phyloP scores from a whole-genome alignment of 2,329 filamentous ascomycete genomes.

The Monilinia laxa region DNA sequence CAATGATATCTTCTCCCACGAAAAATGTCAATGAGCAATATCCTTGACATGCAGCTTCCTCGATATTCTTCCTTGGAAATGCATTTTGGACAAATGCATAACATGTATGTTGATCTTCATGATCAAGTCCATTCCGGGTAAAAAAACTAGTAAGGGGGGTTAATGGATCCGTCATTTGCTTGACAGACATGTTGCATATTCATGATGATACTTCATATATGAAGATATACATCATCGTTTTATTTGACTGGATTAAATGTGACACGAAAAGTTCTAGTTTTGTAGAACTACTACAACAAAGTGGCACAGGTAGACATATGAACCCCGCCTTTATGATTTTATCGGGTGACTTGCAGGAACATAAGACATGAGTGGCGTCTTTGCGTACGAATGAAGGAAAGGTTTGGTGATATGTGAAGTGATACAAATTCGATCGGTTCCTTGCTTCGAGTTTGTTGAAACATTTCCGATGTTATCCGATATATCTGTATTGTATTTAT shows the following conservation, averaged over 20 bases:
- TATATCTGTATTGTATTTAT: no score
- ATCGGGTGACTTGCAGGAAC: slow-evolving; percentile 8
- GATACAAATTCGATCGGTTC: neutral
- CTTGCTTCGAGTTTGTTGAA: neutral
- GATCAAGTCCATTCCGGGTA: slow-evolving; percentile 31
- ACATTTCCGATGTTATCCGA: no score
- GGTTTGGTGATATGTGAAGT: neutral
- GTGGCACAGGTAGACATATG: slow-evolving; percentile 19
- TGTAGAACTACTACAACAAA: slow-evolving; percentile 8
- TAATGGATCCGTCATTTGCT: neutral
- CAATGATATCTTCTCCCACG: slow-evolving; percentile 42
- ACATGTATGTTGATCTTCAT: slow-evolving; percentile 32
- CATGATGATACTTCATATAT: slow-evolving; percentile 17
- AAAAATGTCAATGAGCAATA: slow-evolving; percentile 54
- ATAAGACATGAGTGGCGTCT: slow-evolving; percentile 3
- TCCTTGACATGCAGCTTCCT: slow-evolving; percentile 46
- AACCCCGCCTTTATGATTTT: slow-evolving; percentile 11
- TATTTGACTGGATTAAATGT: neutral
- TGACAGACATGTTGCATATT: slow-evolving; percentile 14
- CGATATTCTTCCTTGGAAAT: slow-evolving; percentile 40
- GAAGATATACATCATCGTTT: neutral
- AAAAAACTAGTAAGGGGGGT: slow-evolving; percentile 34
- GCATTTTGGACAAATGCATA: slow-evolving; percentile 40
- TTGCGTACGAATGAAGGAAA: neutral
- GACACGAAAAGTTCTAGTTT: neutral